A percentile compares a stretch with the other conserved stretches of the same genome.
phyloP scores from a whole-genome alignment of 306 rosid species.

The Quercus engelmannii region DNA sequence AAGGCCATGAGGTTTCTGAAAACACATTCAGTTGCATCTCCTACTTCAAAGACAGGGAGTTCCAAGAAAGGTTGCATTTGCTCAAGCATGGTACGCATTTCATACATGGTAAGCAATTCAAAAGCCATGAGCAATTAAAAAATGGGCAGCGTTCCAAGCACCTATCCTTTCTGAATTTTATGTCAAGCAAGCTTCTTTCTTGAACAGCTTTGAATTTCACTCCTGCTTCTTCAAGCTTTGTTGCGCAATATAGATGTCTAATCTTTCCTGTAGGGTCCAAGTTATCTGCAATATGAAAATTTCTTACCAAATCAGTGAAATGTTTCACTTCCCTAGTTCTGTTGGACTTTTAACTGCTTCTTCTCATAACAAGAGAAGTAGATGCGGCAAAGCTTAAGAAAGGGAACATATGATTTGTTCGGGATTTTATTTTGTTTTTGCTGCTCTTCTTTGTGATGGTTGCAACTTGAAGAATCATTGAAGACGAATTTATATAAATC shows the following conservation, averaged over 20 bases:
- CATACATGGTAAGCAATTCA: constrained; percentile 32
- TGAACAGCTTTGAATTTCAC: constrained; percentile 27
- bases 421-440: background rate
- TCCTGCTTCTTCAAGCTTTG: constrained; percentile 39
- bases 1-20: constrained; percentile 51
- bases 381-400: constrained; percentile 22
- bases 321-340: constrained; percentile 16
- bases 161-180: constrained; percentile 14
- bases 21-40: constrained; percentile 41
- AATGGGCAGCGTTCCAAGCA: background rate
- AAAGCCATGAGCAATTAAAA: background rate
- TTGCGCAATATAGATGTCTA: constrained; percentile 9
- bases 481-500: constrained; percentile 21
- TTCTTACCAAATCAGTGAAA: constrained; percentile 50
- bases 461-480: background rate
- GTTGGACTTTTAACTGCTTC: background rate
- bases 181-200: constrained; percentile 15
- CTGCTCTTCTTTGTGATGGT: background rate
- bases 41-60: constrained; percentile 27
- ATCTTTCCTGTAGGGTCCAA: fast-evolving
- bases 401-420: background rate
- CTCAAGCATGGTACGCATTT: constrained; percentile 15
- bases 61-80: constrained; percentile 25
- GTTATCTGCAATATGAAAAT: constrained; percentile 23
- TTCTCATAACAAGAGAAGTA: constrained; percentile 25